These are phyloP conservation scores for Fusarium sp. DNA, from an alignment of 2,329 filamentous ascomycete species.

Conservation along the genomic window DNA sequence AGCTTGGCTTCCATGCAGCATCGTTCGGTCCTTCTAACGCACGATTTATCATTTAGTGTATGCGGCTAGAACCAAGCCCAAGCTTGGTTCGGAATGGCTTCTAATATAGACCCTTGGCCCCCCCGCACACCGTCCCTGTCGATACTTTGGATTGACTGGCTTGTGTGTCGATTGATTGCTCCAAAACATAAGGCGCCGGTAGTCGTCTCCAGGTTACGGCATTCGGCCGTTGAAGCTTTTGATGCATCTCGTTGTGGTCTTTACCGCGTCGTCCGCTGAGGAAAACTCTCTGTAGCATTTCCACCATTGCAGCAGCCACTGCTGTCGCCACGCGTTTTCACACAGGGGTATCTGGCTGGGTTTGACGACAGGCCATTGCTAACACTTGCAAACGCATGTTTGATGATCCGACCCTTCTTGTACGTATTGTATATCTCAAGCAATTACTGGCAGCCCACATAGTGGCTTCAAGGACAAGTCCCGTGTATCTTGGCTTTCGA, in stretches of 20 bases:
- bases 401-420: conserved; percentile 28
- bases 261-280: conserved; percentile 17
- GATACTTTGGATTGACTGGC: conserved; percentile 28
- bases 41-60: conserved; percentile 46
- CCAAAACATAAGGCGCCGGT: conserved; percentile 30
- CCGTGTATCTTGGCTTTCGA: conserved; percentile 32
- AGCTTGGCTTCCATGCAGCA: conserved; percentile 45
- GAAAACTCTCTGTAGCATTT: neutral
- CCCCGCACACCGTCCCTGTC: conserved; percentile 43
- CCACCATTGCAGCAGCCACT: conserved; percentile 16
- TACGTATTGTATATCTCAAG: conserved; percentile 9
- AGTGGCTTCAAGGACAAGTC: conserved; percentile 20
- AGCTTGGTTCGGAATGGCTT: conserved; percentile 39
- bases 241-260: neutral
- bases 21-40: conserved; percentile 50
- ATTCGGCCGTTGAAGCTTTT: conserved; percentile 19
- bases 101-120: conserved; percentile 33
- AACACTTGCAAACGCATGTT: conserved; percentile 19
- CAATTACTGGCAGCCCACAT: conserved; percentile 31
- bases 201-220: conserved; percentile 33
- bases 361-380: conserved; percentile 13
- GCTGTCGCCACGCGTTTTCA: conserved; percentile 15
- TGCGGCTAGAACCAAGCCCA: conserved; percentile 32
- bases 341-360: conserved; percentile 19
- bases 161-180: conserved; percentile 23